Conservation (phyloP, 108 stramenopile genomes). For the Schizochytrium sp. region DNA sequence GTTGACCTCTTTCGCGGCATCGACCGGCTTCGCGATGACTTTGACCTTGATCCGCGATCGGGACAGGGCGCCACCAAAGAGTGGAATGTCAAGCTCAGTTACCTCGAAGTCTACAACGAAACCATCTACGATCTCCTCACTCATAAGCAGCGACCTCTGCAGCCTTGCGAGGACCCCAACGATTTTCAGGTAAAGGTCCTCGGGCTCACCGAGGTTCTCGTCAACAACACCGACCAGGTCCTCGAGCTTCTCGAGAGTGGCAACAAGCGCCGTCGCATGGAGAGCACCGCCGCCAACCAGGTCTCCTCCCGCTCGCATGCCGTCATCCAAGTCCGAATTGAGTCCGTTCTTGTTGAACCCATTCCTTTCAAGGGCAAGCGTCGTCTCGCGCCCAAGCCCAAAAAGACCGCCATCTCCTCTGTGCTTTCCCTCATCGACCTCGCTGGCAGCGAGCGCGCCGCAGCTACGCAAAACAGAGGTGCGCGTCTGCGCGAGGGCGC, state of each 20-base stretch:
- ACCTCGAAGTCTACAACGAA: conserved; percentile 58
- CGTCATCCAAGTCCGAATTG: conserved; percentile 33
- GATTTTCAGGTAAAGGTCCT: conserved; percentile 28
- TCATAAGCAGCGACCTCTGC: conserved; percentile 28
- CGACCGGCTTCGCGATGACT: conserved; percentile 12
- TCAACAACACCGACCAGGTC: conserved; percentile 29
- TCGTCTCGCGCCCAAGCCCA: background rate
- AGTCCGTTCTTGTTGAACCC: background rate
- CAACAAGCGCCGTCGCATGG: conserved; percentile 46
- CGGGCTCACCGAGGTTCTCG: conserved; percentile 33
- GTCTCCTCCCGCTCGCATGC: conserved; percentile 52
- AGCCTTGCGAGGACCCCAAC: conserved; percentile 46
- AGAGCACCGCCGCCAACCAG: conserved; percentile 52
- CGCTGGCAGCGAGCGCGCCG: conserved; percentile 46
- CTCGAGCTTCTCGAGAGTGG: conserved; percentile 40
- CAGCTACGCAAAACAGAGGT: conserved; percentile 44
- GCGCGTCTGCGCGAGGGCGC: conserved; percentile 47
- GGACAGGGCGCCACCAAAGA: background rate
- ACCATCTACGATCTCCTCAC: conserved; percentile 49
- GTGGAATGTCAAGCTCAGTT: background rate
- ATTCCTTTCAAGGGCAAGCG: background rate
- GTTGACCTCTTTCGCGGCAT: conserved; percentile 39
- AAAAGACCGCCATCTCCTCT: background rate
- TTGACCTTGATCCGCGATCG: background rate
- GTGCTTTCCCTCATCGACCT: conserved; percentile 31